Evolutionary conservation across 192 early-diverging fungal species (phyloP), one percentile per base, ranked within the genome.

Genomic region (Cladochytrium replicatum): DNA sequence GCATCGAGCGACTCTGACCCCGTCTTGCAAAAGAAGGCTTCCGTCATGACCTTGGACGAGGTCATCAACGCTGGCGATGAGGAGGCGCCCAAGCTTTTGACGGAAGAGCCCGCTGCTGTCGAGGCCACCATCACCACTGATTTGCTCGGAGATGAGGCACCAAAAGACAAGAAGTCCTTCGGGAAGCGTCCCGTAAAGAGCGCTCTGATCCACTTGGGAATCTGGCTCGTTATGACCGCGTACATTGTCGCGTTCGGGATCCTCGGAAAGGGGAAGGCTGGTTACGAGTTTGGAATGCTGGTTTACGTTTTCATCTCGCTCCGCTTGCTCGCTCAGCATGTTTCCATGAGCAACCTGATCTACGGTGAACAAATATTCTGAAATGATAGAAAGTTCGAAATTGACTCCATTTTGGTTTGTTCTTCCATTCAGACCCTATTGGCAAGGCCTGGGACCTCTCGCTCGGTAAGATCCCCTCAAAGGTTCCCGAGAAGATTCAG

Each of bases 181-280:
- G 69, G 64, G 43, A 71, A 71, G 52, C 46, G 69, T n/a, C 25
- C 48, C 23, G 15, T 29, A n/a, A 60, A 52, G 41, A 38, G 44
- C 6, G 26, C 52, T 25, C 24, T 32, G 23, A 61, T 67, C 49
- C 57, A 66, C 46, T 40, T 76, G 13, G 60, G 29, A 5, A 60
- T 73, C 42, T 84, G 76, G 77, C 17, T 70, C 6, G 41, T 66
- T 9, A 9, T 80, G 6, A 81, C 75, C 4, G 77, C 65, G 29
- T 88, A 75, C 63, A 72, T 80, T 51, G 61, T 85, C 44, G 80
- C 73, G 1, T 65, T 78, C 29, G 55, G 77, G 50, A 62, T 61
- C 7, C 54, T 82, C 29, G 67, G 76, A 25, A 58, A 64, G 27
- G 73, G 52, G 32, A 64, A 65, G 54, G 37, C 55, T 21, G 69